Evolutionary conservation across 257 asterid species (phyloP), one percentile per base, ranked within the genome.

Genomic region (Paulownia fortunei): DNA sequence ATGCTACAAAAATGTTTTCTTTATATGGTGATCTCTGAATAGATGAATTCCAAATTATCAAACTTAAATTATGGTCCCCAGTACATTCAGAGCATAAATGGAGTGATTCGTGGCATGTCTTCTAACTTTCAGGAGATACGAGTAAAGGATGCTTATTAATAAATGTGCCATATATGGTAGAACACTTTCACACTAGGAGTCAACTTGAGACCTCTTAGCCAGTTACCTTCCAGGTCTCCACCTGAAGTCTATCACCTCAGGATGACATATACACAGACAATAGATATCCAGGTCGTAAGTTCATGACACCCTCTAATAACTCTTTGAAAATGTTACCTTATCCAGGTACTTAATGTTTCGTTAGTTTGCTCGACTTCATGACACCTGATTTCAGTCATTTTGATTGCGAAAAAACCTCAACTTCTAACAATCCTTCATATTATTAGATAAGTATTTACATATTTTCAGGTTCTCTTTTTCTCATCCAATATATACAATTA

Each of bases 341-440:
- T 66, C 26, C 26, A 62, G 13, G 66, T 36, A 37, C 24, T 64
- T 15, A n/a, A 64, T 23, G 19, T 34, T 36, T 34, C n/a, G 4
- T 37, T 65, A 51, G 67, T 65, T 65, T 49, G 49, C 67, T 52
- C 23, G 64, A 64, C 67, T n/a, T 21, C 56, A 49, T 74, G 55
- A 64, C 19, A 52, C 66, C 56, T 5, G 34, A 27, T 67, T 54
- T 18, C 46, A 4, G 19, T 32, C 37, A 34, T 62, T 46, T 34
- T 49, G 56, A 36, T 51, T 3, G 37, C 16, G 2, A 49, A 39
- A 24, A 44, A 18, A 63, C 21, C 21, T 18, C 56, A 60, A 59
- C 23, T 30, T 39, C 46, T 65, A 37, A 56, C 18, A 54, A 66
- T 69, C 60, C 13, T 12, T 15, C 7, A 8, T 5, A 30, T n/a